Base-by-base conservation (phyloP, 345 rosid species). In the Arabidopsis suecica region DNA sequence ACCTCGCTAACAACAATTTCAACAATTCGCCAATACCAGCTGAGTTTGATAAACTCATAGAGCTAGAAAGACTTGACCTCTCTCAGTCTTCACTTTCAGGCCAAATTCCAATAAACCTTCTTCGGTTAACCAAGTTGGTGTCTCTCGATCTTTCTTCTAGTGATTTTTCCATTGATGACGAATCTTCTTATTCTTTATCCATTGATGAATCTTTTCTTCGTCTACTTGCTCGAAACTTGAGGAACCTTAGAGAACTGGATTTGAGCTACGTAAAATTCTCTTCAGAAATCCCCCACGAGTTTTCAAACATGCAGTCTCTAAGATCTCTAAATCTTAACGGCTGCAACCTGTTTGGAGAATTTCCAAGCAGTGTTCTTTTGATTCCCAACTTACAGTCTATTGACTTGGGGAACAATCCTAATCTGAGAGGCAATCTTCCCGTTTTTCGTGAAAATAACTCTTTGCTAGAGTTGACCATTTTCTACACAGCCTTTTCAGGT, bases 1-100 rank as follows among this genome's bases (percentile, higher is more conserved):
- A 80, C 14, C 83, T 83, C 1, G 68, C 82, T 61, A 7, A 3
- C 51, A 78, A 83, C 53, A 3, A 73, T 22, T 81, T 82, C 74
- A 32, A 0, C 1, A 0, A 0, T 14, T 73, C 64, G n/a, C 32
- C 30, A 16, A 28, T 61, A 3, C 76, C 76, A 7, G n/a, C 42
- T 5, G 4, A 14, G 3, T 30, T 64, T 22, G n/a, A n/a, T n/a
- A n/a, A n/a, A n/a, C n/a, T n/a, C n/a, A n/a, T n/a, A n/a, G n/a
- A n/a, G n/a, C n/a, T n/a, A n/a, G n/a, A n/a, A 32, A 34, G 12
- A 13, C 63, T 59, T 18, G 4, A 59, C 7, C 44, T 59, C 22
- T 59, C 63, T 0, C 1, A 1, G 0, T 16, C 63, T 8, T 8
- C 3, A 9, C 2, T 59, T 10, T 14, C 63, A 37, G 44, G 44